Evolutionary conservation across 2,329 filamentous ascomycete genomes (phyloP).

Genomic region (Cladosporium sp.): DNA sequence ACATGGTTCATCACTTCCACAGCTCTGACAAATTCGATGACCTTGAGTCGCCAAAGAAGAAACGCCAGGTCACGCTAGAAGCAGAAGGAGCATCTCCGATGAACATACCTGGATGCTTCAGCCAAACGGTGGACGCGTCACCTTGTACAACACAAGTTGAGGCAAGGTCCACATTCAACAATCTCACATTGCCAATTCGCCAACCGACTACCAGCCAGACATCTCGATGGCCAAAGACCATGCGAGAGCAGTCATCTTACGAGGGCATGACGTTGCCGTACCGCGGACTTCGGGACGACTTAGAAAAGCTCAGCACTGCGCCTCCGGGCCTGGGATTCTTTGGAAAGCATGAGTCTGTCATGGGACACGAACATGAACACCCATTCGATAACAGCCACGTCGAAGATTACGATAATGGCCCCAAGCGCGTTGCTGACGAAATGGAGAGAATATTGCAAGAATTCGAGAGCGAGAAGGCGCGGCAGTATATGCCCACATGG

Average conservation of each 20-base stretch:
- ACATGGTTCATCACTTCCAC: conserved; percentile 16
- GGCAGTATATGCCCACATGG: too few relatives aligned
- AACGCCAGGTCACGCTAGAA: neutral
- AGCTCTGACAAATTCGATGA: neutral
- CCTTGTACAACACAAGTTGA: neutral
- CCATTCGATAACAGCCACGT: neutral
- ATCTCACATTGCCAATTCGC: neutral
- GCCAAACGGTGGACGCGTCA: neutral
- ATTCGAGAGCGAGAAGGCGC: too few relatives aligned
- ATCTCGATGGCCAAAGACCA: too few relatives aligned
- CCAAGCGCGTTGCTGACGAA: too few relatives aligned
- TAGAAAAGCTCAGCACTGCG: neutral
- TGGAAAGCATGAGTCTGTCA: neutral
- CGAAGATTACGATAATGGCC: neutral
- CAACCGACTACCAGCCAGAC: neutral
- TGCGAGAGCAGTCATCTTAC: neutral
- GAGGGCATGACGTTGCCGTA: neutral
- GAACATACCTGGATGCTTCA: neutral
- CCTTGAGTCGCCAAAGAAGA: neutral
- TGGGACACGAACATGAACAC: neutral
- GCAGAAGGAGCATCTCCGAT: neutral
- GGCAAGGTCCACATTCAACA: neutral
- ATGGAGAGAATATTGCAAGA: too few relatives aligned
- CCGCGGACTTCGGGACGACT: neutral
- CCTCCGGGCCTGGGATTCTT: neutral